These are phyloP conservation scores for Pichia cactophila DNA, from an alignment of 1,139 yeast genomes.

Conservation along the genomic window DNA sequence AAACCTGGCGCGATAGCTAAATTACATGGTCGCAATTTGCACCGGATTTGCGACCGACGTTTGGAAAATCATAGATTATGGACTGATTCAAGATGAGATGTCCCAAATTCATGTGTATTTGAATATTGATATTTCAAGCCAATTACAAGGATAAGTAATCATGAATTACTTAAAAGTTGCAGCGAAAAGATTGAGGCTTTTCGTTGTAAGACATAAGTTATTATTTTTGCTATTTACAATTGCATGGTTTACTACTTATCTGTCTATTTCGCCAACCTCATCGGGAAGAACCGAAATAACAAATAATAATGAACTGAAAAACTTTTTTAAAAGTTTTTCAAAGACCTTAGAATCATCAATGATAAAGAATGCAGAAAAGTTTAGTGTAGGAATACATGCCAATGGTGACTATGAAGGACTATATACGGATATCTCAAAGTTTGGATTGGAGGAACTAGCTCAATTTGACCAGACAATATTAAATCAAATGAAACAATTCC, in stretches of 20 bases:
- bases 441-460: not conserved
- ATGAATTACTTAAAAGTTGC: not conserved
- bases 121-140: too few relatives aligned
- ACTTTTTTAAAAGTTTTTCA: not conserved
- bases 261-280: not conserved
- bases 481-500: slow-evolving; percentile 16
- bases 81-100: too few relatives aligned
- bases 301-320: not conserved
- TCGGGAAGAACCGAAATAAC: not conserved
- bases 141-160: too few relatives aligned
- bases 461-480: slow-evolving; percentile 16
- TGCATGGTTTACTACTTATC: not conserved
- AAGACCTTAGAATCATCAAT: not conserved
- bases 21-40: too few relatives aligned
- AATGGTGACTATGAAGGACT: not conserved
- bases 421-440: slow-evolving; percentile 1
- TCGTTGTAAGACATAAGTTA: not conserved
- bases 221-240: not conserved
- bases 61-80: too few relatives aligned
- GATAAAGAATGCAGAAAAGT: not conserved
- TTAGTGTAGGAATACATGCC: not conserved
- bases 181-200: not conserved
- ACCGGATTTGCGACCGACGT: too few relatives aligned
- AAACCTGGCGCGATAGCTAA: too few relatives aligned
- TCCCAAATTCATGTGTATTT: too few relatives aligned